Percentiles rank a stretch among this genome's conserved stretches.
Conservation (phyloP, 2,329 filamentous ascomycete species). For the Aspergillus aculeatus region DNA sequence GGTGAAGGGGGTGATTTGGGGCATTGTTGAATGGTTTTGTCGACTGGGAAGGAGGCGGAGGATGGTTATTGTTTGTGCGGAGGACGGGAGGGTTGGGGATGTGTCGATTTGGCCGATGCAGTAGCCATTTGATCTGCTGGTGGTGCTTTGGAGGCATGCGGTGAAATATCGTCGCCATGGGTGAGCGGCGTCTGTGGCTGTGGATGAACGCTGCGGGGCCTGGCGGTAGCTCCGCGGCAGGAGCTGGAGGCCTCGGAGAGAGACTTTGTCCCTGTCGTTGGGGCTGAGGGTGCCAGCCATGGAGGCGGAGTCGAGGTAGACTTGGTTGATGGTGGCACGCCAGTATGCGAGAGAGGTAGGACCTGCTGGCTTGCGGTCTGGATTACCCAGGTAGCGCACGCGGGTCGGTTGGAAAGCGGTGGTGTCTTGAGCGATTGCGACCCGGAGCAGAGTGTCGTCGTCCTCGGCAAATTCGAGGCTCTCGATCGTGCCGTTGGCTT, state of each 20-base stretch:
- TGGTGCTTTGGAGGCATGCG: conserved; percentile 15
- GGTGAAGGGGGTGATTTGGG: not conserved
- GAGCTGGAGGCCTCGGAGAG: conserved; percentile 18
- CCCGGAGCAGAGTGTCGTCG: conserved; percentile 20
- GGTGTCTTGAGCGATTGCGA: conserved; percentile 17
- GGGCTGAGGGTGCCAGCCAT: conserved; percentile 12
- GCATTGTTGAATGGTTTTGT: not conserved
- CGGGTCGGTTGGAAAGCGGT: conserved; percentile 18
- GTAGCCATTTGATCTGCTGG: conserved; percentile 11
- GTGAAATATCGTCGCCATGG: conserved; percentile 14
- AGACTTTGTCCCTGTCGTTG: conserved; percentile 13
- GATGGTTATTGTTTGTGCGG: conserved; percentile 3
- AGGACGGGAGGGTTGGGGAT: not conserved
- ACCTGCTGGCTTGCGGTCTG: not conserved
- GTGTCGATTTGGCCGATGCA: conserved; percentile 16
- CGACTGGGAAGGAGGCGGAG: conserved; percentile 14
- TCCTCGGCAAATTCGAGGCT: conserved; percentile 20
- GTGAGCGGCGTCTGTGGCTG: not conserved
- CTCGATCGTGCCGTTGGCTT: conserved; percentile 21
- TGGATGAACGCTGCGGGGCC: not conserved
- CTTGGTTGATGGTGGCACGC: conserved; percentile 16
- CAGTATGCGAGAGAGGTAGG: conserved; percentile 16
- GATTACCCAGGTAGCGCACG: conserved; percentile 23
- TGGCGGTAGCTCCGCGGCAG: conserved; percentile 7
- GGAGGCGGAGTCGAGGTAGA: conserved; percentile 23